Evolutionary conservation across 495 filamentous ascomycete genomes (phyloP).

Genomic region (Friedmanniomyces simplex): DNA sequence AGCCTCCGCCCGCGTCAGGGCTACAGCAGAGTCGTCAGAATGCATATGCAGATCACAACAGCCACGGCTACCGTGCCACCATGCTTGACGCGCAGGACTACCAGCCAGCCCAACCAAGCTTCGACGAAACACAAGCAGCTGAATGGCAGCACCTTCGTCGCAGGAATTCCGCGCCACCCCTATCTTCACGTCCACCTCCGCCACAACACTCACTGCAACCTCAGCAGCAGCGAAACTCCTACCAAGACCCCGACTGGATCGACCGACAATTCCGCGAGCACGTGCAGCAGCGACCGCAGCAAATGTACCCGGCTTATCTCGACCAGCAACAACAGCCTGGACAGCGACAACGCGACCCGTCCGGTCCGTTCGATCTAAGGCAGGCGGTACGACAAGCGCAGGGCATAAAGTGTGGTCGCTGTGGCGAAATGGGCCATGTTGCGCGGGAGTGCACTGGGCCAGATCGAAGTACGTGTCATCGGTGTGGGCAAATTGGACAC

Average conservation of each 20-base stretch:
- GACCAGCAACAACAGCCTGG: not conserved
- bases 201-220: not conserved
- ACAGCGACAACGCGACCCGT: not conserved
- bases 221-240: not conserved
- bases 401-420: slow-evolving; percentile 14
- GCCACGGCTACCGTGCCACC: slow-evolving; percentile 8
- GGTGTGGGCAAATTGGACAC: slow-evolving; percentile 17
- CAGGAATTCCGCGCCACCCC: slow-evolving; percentile 1
- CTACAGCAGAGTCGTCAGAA: not conserved
- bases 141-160: slow-evolving; percentile 17
- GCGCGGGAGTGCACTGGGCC: slow-evolving; percentile 12
- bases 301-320: not conserved
- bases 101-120: not conserved
- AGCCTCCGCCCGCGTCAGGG: not conserved
- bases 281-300: not conserved
- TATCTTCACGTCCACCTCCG: not conserved
- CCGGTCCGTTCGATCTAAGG: not conserved
- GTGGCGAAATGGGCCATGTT: slow-evolving; percentile 15
- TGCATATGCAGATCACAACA: not conserved
- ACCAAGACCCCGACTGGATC: slow-evolving; percentile 4
- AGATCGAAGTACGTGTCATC: not conserved
- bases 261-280: slow-evolving; percentile 13
- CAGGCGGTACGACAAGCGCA: too few species aligned
- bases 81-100: slow-evolving; percentile 5
- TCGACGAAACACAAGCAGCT: slow-evolving; percentile 7